Evolutionary conservation across 192 early-diverging fungal species (phyloP).

Genomic region (Gamsiella multidivaricata): DNA sequence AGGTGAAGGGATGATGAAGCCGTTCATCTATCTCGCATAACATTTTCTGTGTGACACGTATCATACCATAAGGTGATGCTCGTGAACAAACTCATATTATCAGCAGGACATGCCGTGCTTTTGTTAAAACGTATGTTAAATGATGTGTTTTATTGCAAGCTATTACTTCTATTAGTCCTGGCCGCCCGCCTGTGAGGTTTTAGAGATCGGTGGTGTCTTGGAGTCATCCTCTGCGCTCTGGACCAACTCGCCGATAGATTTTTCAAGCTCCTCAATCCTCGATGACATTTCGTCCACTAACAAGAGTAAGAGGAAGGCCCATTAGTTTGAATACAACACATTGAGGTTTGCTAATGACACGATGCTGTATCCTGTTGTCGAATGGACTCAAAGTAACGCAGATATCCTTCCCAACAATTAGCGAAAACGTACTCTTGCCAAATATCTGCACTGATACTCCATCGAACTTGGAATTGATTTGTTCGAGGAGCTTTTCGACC

Average conservation of each 20-base stretch:
- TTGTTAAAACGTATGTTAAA: too few species aligned
- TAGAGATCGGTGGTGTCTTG: constrained; percentile 8
- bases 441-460: constrained; percentile 47
- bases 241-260: constrained; percentile 49
- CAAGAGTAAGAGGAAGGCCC: too few species aligned
- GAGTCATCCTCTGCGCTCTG: constrained; percentile 42
- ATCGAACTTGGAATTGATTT: constrained; percentile 50
- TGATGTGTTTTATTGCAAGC: not conserved
- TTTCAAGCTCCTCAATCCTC: constrained; percentile 52
- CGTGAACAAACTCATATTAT: too few species aligned
- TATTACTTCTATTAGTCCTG: not conserved
- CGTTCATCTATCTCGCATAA: not conserved
- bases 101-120: too few species aligned
- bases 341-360: not conserved
- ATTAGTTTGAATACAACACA: not conserved
- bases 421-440: constrained; percentile 24
- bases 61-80: too few species aligned
- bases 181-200: not conserved
- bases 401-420: too few species aligned
- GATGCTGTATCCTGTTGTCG: not conserved
- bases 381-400: not conserved
- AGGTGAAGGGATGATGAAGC: not conserved
- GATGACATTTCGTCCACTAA: constrained; percentile 53
- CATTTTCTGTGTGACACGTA: not conserved
- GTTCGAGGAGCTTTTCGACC: constrained; percentile 46